Base-by-base conservation (phyloP, 208 protist species). In the Leishmania braziliensis region DNA sequence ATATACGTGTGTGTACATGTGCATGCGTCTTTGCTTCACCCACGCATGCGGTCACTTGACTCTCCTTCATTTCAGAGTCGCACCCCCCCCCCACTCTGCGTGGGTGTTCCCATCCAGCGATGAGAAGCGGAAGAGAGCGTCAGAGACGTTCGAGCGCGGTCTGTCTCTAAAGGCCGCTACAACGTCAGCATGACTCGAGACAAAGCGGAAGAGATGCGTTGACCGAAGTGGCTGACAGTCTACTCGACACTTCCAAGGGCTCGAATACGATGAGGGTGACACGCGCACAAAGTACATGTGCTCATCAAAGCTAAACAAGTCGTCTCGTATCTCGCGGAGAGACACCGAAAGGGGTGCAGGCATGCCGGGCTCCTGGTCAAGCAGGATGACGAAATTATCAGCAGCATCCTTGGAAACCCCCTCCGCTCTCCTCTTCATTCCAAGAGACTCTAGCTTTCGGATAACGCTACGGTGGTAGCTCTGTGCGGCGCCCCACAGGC, bases 401-500 rank as follows among this genome's bases (percentile, higher is more conserved):
- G 43, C 5, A 23, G 20, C 68, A 3, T 29, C 33, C 23, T 53
- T 8, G 26, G 36, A 50, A 29, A 3, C 23, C 0, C 23, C 43
- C 46, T 51, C 46, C 68, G 18, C 43, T 36, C n/a, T 23, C 68
- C 3, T 48, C 56, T 5, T 20, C 56, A 33, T 0, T 3, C 69
- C 69, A 26, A 81, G 70, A 23, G 69, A 33, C 33, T 65, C 79
- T 3, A 82, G 58, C 33, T 72, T 65, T 6, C 29, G 46, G 0
- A 82, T 56, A 29, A 82, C 23, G 10, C 53, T 62, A 29, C 79
- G 79, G 72, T 82, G 79, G 46, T 71, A 82, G n/a, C 65, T 53
- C 79, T 82, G 79, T n/a, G 71, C 79, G 0, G 79, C 79, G 8
- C 48, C 8, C 79, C 79, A 82, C 60, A 82, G 48, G 10, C 71